Percentiles rank a stretch among this genome's conserved stretches.
Conservation (phyloP, 495 filamentous ascomycete species). For the Neurospora sp. region DNA sequence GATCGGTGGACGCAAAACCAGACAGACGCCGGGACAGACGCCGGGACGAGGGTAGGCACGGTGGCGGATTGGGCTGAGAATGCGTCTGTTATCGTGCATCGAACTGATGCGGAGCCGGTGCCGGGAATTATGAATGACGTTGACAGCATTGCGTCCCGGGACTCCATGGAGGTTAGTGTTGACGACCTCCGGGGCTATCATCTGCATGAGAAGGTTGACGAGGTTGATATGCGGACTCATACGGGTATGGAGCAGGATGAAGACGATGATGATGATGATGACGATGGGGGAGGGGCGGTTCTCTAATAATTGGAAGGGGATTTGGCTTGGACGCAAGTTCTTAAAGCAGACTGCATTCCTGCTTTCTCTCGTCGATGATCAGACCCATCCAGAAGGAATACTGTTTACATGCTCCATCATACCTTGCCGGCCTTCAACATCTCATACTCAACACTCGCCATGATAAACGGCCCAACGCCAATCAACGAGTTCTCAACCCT, state of each 20-base stretch:
- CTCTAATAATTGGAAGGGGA: background rate
- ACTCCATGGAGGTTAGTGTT: background rate
- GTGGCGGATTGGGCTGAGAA: background rate
- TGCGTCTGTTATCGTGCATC: background rate
- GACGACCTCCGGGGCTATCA: background rate
- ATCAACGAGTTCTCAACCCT: slow-evolving; percentile 4
- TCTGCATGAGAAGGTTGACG: background rate
- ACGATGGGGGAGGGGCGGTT: background rate
- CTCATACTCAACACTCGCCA: slow-evolving; percentile 2
- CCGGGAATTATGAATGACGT: background rate
- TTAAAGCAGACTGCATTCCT: no score
- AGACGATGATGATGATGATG: background rate
- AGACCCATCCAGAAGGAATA: no score
- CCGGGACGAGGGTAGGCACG: background rate
- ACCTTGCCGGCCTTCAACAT: background rate
- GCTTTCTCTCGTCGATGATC: no score
- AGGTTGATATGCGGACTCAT: background rate
- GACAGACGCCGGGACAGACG: background rate
- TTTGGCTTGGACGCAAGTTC: no score
- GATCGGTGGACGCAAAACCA: background rate
- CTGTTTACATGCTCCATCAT: no score
- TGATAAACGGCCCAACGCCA: slow-evolving; percentile 1
- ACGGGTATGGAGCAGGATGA: background rate
- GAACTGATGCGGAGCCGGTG: background rate
- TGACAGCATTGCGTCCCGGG: no score